A percentile compares a stretch with the other conserved stretches of the same genome.
Evolutionary conservation across 2,329 filamentous ascomycete genomes (phyloP).

Genomic region (Dichotomopilus funicola): DNA sequence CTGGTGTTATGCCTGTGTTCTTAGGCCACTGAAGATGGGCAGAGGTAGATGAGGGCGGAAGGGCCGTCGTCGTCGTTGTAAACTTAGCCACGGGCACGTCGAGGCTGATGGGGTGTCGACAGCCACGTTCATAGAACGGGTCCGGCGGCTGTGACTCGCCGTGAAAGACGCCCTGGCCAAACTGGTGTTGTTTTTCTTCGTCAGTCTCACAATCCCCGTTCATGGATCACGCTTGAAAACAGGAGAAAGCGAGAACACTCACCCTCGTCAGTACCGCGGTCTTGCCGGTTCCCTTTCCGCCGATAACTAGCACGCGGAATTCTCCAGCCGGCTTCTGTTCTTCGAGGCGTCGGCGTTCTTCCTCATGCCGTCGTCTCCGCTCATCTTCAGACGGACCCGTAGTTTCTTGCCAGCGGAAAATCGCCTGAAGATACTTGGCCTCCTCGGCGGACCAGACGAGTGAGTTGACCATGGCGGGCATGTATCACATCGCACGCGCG

Average conservation of each 20-base stretch:
- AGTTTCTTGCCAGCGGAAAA: slow-evolving; percentile 34
- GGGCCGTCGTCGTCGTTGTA: slow-evolving; percentile 1
- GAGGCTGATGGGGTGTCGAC: slow-evolving; percentile 30
- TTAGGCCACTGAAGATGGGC: background rate
- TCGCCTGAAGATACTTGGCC: slow-evolving; percentile 34
- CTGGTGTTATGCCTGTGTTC: background rate
- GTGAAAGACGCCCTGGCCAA: slow-evolving; percentile 28
- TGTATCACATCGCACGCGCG: background rate
- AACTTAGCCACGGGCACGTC: slow-evolving; percentile 8
- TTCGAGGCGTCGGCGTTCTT: slow-evolving; percentile 6
- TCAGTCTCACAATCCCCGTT: background rate
- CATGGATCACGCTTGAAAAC: too few relatives aligned
- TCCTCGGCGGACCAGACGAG: slow-evolving; percentile 36
- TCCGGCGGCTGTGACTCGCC: slow-evolving; percentile 22
- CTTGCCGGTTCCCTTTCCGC: slow-evolving; percentile 36
- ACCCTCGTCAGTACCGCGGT: slow-evolving; percentile 36
- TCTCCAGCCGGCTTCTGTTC: slow-evolving; percentile 27
- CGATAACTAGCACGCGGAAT: slow-evolving; percentile 35
- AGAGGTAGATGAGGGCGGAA: background rate
- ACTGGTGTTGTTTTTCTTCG: slow-evolving; percentile 21
- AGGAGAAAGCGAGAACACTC: background rate
- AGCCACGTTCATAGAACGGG: slow-evolving; percentile 28
- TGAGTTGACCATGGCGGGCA: slow-evolving; percentile 22
- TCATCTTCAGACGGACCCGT: slow-evolving; percentile 23
- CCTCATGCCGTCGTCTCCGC: slow-evolving; percentile 10